A percentile compares a stretch with the other conserved stretches of the same genome.
Evolutionary conservation across 257 asterid genomes (phyloP).

Genomic region (Solanum rostratum): DNA sequence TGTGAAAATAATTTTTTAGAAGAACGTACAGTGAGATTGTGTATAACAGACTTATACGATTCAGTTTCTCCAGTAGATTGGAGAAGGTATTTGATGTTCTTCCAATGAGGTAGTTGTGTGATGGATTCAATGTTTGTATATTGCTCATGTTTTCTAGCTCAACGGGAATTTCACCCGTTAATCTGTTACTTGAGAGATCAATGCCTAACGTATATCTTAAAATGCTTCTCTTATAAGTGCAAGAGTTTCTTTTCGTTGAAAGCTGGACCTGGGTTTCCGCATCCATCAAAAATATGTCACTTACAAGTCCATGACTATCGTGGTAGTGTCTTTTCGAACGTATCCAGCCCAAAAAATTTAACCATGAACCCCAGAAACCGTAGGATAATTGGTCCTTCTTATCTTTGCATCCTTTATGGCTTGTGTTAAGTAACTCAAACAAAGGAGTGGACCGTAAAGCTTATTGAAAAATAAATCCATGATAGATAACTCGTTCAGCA

Average conservation of each 20-base stretch:
- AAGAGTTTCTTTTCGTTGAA: background rate
- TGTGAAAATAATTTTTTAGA: too few species aligned
- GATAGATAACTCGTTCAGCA: background rate
- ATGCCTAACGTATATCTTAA: background rate
- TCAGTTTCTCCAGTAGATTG: too few species aligned
- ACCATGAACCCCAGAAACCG: rapidly evolving
- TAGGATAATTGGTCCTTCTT: rapidly evolving
- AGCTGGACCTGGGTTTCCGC: background rate
- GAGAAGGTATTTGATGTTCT: background rate
- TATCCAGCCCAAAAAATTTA: rapidly evolving
- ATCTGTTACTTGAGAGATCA: background rate
- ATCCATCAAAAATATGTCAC: too few species aligned
- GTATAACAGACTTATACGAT: too few species aligned
- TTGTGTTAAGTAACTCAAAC: background rate
- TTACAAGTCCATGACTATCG: rapidly evolving
- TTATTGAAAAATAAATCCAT: background rate
- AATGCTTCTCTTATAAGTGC: background rate
- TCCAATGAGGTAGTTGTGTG: background rate
- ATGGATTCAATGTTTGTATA: background rate
- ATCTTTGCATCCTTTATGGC: background rate
- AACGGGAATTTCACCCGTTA: background rate
- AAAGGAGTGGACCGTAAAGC: background rate
- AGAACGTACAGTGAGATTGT: too few species aligned
- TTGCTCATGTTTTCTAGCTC: background rate
- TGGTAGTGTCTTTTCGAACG: background rate